These are phyloP conservation scores for Botrytis tulipae DNA, from an alignment of 2,329 filamentous ascomycete genomes.

Conservation along the genomic window DNA sequence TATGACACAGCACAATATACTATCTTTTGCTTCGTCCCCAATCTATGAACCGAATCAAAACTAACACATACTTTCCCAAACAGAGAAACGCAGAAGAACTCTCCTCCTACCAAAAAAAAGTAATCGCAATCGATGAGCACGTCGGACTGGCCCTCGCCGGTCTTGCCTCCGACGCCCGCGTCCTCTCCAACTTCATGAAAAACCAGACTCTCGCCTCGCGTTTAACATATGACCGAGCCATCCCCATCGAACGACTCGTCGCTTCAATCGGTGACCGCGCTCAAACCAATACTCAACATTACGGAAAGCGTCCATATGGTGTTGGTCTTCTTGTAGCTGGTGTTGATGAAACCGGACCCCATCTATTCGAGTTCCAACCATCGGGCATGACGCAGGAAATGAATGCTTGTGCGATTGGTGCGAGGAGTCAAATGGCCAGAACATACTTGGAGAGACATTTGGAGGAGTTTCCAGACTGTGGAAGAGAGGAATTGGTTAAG, in stretches of 20 bases:
- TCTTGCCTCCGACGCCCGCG: slow-evolving; percentile 94
- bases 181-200: slow-evolving; percentile 99
- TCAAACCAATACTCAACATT: slow-evolving; percentile 96
- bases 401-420: slow-evolving; percentile 92
- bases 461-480: slow-evolving; percentile 74
- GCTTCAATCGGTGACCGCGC: slow-evolving; percentile 92
- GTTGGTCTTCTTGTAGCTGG: slow-evolving; percentile 90
- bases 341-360: slow-evolving; percentile 89
- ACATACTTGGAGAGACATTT: slow-evolving; percentile 95
- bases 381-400: slow-evolving; percentile 96
- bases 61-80: neutral
- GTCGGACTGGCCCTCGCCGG: slow-evolving; percentile 94
- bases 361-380: slow-evolving; percentile 98
- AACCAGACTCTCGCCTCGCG: slow-evolving; percentile 95
- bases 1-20: neutral
- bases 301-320: slow-evolving; percentile 93
- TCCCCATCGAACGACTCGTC: slow-evolving; percentile 86
- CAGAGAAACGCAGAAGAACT: slow-evolving; percentile 98
- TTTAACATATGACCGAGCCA: slow-evolving; percentile 91
- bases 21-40: too few species aligned
- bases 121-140: slow-evolving; percentile 95
- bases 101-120: slow-evolving; percentile 99
- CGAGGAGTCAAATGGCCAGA: slow-evolving; percentile 93
- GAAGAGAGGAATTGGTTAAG: slow-evolving; percentile 80
- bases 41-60: neutral